Evolutionary conservation across 768 basidiomycete genomes (phyloP), one percentile per base, ranked within the genome.

Genomic region (Auricularia auricula-judae): DNA sequence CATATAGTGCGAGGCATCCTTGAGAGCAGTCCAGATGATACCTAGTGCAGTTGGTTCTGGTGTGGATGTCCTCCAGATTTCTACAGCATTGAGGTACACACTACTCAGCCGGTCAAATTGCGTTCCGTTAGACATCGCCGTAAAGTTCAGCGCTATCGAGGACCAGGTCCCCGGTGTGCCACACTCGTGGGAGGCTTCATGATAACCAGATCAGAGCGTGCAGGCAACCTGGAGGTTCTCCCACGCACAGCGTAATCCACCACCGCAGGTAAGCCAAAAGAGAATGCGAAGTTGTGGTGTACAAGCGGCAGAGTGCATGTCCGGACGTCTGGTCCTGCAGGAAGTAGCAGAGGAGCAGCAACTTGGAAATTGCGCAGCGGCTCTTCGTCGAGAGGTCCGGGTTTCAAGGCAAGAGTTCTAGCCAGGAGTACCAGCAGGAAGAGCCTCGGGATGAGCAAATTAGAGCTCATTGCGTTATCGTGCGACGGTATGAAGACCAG

Each of bases 11-110:
- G 66, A 44, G 14, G 64, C 63, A 39, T 66, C 66, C 36, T 66
- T 64, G 34, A 64, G n/a, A 2, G 39, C 39, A 5, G 66, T 66
- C 44, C 63, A 64, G 51, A 66, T 64, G 42, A 66, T 66, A 12
- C 63, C 63, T 16, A 61, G 44, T 18, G 63, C n/a, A 3, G 66
- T 66, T 29, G 66, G 66, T 44, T 66, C 66, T 1, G 66, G 63
- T 8, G 66, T 66, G 10, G 56, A 60, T 2, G 66, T 64, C 39
- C 66, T 62, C 66, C 66, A 66, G 43, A 66, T 58, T 61, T 64
- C 63, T 2, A 59, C 51, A 29, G 36, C 36, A 18, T 54, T n/a
- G 11, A 61, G 21, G 23, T 56, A 51, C 29, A 66, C 35, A n/a
- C 35, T 60, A 29, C 51, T 42, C 56, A 66, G 36, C 8, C 66